Evolutionary conservation across 768 basidiomycete genomes (phyloP), one percentile per base, ranked within the genome.

Genomic region (Boletus sp.): DNA sequence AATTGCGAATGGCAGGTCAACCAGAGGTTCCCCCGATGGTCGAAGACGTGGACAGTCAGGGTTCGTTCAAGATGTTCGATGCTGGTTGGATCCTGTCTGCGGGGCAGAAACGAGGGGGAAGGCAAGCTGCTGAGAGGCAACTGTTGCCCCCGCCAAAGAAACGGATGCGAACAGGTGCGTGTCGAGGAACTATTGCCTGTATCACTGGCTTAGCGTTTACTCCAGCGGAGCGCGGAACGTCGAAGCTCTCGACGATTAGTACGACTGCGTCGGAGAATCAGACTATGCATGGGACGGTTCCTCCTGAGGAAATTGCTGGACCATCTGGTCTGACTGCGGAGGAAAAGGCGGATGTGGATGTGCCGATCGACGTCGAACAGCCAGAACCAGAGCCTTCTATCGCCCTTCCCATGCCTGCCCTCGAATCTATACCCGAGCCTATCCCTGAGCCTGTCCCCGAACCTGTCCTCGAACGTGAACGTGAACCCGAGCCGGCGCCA

Each of bases 1-100:
- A 65, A 39, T 35, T 33, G 29, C 70, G 69, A 17, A 17, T 27
- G 35, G 15, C 51, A 23, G 64, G 71, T 54, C 67, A 70, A 45
- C 58, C 75, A 14, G 75, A 76, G 2, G 65, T 77, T 3, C 80
- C 85, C 5, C 77, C 80, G 25, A 72, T 88, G 50, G 85, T 91
- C 3, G 79, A 84, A n/a, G 76, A 84, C 39, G 83, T 95, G 32
- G 88, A 87, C 64, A 78, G 80, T 40, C 79, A 82, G 51, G 80
- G 80, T 40, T 86, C 85, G 19, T 97, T 96, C 76, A 81, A 76
- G 64, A 71, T 86, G 72, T 96, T 96, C 72, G 87, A 97, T 54
- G 75, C 77, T 23, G 93, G 93, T 1, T 95, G 92, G 93, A 90
- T 96, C 8, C 72, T 95, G 14, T 89, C 91, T 23, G 75, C 83